Evolutionary conservation across 345 rosid genomes (phyloP).

Genomic region (Murraya koenigii): DNA sequence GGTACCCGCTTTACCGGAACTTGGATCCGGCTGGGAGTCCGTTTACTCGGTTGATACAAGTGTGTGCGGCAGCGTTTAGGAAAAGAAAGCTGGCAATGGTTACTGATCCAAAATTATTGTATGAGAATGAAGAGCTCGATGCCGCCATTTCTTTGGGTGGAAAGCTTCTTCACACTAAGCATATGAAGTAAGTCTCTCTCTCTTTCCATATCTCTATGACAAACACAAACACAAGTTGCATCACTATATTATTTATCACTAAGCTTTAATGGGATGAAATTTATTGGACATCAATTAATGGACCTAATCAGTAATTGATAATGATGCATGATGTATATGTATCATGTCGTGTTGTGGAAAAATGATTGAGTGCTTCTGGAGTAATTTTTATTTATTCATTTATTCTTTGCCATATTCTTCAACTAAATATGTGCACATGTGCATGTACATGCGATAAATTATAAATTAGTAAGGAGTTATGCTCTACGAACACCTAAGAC

Average conservation of each 20-base stretch:
- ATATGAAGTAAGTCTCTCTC: slow-evolving; percentile 46
- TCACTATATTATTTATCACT: not conserved
- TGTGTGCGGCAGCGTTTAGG: slow-evolving; percentile 56
- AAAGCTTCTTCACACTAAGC: slow-evolving; percentile 54
- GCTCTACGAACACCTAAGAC: too few species aligned
- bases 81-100: slow-evolving; percentile 53
- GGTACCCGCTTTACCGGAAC: slow-evolving; percentile 70
- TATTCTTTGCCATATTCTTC: too few species aligned
- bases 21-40: slow-evolving; percentile 89
- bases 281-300: not conserved
- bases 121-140: slow-evolving; percentile 68
- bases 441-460: too few species aligned
- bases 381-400: too few species aligned
- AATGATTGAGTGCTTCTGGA: too few species aligned
- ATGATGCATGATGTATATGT: not conserved
- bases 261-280: not conserved
- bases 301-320: too few species aligned
- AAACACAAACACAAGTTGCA: not conserved
- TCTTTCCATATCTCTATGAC: not conserved
- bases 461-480: too few species aligned
- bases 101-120: slow-evolving; percentile 41
- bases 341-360: too few species aligned
- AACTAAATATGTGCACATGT: too few species aligned
- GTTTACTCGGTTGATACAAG: slow-evolving; percentile 78
- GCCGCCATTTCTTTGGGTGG: slow-evolving; percentile 69